phyloP scores from a whole-genome alignment of 345 rosid genomes.

The Eucalyptus cloeziana region DNA sequence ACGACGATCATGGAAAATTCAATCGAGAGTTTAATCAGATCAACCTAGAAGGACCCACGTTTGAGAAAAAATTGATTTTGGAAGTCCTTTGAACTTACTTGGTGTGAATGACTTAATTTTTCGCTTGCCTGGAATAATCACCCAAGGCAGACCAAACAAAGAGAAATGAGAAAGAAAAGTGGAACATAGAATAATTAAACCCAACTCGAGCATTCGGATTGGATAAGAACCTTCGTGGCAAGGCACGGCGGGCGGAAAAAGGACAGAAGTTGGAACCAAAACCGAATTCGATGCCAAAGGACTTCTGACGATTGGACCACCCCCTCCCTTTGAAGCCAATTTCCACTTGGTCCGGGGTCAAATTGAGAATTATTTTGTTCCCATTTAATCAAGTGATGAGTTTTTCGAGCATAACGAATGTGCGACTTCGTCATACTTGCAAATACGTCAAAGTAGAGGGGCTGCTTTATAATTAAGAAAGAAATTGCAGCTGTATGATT shows the following conservation, averaged over 20 bases:
- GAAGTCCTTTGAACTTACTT: neutral
- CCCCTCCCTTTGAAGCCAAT: neutral
- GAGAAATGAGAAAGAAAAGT: neutral
- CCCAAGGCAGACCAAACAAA: neutral
- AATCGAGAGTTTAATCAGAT: neutral
- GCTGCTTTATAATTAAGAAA: neutral
- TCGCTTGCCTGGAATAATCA: neutral
- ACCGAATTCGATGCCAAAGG: neutral
- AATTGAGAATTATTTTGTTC: neutral
- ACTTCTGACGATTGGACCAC: neutral
- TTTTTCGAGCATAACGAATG: neutral
- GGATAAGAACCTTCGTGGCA: neutral
- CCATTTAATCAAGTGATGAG: neutral
- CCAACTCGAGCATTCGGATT: neutral
- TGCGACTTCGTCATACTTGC: neutral
- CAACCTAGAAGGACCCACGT: neutral
- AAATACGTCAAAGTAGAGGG: neutral
- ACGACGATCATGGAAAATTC: neutral
- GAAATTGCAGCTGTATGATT: neutral
- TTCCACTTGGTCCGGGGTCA: neutral
- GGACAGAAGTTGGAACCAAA: neutral
- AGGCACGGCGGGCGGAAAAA: neutral
- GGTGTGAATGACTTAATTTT: neutral
- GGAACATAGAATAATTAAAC: neutral
- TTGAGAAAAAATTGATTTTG: neutral